These are phyloP conservation scores for Nakaseomyces uthaithaninus DNA, from an alignment of 1,139 yeast species.

Conservation along the genomic window DNA sequence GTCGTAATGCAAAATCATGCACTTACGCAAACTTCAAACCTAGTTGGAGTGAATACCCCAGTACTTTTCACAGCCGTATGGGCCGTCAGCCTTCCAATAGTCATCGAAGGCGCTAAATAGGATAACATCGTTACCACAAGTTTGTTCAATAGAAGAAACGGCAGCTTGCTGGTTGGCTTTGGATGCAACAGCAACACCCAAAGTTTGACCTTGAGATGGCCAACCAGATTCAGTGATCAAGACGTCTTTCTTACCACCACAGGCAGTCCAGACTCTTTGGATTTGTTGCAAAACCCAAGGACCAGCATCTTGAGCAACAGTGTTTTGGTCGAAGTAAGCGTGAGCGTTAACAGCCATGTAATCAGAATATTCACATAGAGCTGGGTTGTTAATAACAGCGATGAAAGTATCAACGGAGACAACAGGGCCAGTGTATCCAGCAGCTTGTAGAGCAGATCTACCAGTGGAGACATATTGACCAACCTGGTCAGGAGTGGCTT, in stretches of 20 bases:
- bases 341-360: conserved; percentile 77
- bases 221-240: conserved; percentile 73
- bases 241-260: conserved; percentile 51
- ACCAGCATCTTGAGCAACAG: conserved; percentile 60
- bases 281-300: conserved; percentile 62
- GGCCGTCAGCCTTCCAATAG: conserved; percentile 67
- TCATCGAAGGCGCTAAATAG: conserved; percentile 70
- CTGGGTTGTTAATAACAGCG: conserved; percentile 65
- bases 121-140: conserved; percentile 48
- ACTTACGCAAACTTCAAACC: conserved; percentile 6
- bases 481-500: conserved; percentile 51
- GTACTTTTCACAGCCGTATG: conserved; percentile 58
- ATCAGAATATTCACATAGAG: conserved; percentile 60
- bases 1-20: conserved; percentile 5
- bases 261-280: conserved; percentile 54
- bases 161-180: conserved; percentile 53
- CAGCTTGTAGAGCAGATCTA: conserved; percentile 50
- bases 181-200: conserved; percentile 64
- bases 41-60: conserved; percentile 48
- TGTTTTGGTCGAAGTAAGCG: conserved; percentile 70
- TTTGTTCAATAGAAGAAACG: conserved; percentile 44
- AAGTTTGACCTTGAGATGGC: conserved; percentile 63
- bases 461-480: conserved; percentile 47
- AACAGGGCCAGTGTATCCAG: conserved; percentile 60
- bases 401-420: conserved; percentile 75